phyloP scores from a whole-genome alignment of 192 early-diverging fungal genomes.

The Umbelopsis isabellina region DNA sequence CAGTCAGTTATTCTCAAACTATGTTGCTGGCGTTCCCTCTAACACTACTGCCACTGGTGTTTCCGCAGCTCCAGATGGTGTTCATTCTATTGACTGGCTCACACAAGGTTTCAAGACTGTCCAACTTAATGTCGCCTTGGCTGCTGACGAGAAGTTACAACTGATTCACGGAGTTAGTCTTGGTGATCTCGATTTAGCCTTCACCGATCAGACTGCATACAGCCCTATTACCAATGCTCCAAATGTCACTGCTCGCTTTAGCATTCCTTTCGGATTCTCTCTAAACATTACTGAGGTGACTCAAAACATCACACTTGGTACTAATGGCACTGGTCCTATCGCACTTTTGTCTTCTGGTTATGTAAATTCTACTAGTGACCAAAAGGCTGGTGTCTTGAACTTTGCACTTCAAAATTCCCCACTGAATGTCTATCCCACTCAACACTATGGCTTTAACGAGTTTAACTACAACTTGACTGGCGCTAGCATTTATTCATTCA shows the following conservation, averaged over 20 bases:
- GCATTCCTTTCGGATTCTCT: slow-evolving; percentile 64
- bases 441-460: slow-evolving; percentile 50
- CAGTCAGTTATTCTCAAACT: slow-evolving; percentile 52
- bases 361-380: slow-evolving; percentile 43
- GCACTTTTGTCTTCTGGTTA: slow-evolving; percentile 37
- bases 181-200: slow-evolving; percentile 55
- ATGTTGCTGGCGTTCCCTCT: slow-evolving; percentile 48
- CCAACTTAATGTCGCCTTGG: slow-evolving; percentile 50
- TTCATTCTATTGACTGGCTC: slow-evolving; percentile 51
- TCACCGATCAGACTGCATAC: slow-evolving; percentile 49
- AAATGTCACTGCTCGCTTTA: slow-evolving; percentile 46
- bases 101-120: slow-evolving; percentile 51
- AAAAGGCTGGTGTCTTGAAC: slow-evolving; percentile 42
- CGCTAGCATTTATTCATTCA: slow-evolving; percentile 39
- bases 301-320: slow-evolving; percentile 51
- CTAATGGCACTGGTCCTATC: slow-evolving; percentile 33
- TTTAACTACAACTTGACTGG: slow-evolving; percentile 52
- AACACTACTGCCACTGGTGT: slow-evolving; percentile 50
- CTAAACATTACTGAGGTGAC: slow-evolving; percentile 57
- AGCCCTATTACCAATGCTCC: slow-evolving; percentile 47
- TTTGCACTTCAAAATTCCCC: slow-evolving; percentile 50
- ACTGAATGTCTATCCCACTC: slow-evolving; percentile 43
- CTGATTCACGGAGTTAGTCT: slow-evolving; percentile 55
- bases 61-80: slow-evolving; percentile 51
- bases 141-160: slow-evolving; percentile 39